Evolutionary conservation across 176 grass and related monocot genomes (phyloP).

Genomic region (Aegilops umbellulata): DNA sequence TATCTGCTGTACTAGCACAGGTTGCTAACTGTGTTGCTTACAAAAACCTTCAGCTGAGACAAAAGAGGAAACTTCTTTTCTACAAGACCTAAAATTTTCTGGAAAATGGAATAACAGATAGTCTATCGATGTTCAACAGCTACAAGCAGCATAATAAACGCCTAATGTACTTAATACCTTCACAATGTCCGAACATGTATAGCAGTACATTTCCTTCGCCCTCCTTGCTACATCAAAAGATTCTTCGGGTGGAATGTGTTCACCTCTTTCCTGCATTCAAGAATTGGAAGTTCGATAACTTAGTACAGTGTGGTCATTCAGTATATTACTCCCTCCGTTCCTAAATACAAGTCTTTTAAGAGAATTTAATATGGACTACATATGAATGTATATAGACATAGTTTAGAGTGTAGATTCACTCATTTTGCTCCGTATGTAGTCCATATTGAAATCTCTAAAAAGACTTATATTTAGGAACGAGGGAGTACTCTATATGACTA

Average conservation of each 20-base stretch:
- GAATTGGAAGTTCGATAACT: background rate
- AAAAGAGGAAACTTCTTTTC: background rate
- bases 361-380: too few relatives aligned
- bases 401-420: too few relatives aligned
- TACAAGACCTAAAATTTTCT: background rate
- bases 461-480: too few relatives aligned
- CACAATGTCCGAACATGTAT: conserved; percentile 98
- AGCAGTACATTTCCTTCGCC: conserved; percentile 91
- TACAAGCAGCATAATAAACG: background rate
- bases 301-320: background rate
- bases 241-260: conserved; percentile 93
- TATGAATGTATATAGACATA: too few relatives aligned
- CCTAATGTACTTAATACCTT: conserved; percentile 54
- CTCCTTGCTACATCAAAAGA: conserved; percentile 89
- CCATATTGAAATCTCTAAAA: too few relatives aligned
- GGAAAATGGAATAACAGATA: background rate
- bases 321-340: background rate
- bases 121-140: background rate
- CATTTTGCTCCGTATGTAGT: too few relatives aligned
- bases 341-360: too few relatives aligned
- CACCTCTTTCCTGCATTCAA: conserved; percentile 91
- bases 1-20: background rate
- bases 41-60: background rate
- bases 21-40: background rate
- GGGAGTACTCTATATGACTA: background rate